These are phyloP conservation scores for Ceratocystis alfenasii DNA, from an alignment of 2,329 filamentous ascomycete genomes.

Conservation along the genomic window DNA sequence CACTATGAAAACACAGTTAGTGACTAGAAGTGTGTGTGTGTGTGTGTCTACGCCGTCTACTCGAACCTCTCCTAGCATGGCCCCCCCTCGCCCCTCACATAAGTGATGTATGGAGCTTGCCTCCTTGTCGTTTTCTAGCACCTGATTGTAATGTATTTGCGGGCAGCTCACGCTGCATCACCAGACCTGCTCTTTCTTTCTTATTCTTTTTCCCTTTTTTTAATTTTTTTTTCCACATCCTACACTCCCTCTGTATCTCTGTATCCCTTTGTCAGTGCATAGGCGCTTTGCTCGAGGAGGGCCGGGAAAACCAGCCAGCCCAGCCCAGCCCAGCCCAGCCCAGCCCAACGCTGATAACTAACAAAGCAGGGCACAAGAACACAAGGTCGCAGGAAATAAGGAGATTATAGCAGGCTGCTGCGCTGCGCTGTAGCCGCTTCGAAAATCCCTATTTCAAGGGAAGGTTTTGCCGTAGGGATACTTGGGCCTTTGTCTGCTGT, in stretches of 20 bases:
- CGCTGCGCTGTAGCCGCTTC: conserved; percentile 2
- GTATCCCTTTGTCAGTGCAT: too few species aligned
- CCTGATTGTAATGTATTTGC: too few species aligned
- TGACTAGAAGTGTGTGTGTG: too few species aligned
- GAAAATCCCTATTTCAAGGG: conserved; percentile 8
- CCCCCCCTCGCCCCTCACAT: background rate
- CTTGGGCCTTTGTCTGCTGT: background rate
- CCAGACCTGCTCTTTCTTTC: background rate
- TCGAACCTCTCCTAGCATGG: background rate
- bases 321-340: too few species aligned
- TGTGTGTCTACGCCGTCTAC: background rate
- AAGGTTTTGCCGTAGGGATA: conserved; percentile 3
- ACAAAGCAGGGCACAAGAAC: background rate
- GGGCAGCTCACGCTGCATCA: background rate
- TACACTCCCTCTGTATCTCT: background rate
- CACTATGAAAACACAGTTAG: too few species aligned
- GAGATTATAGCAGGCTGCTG: background rate
- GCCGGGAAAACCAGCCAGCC: background rate
- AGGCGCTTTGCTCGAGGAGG: background rate
- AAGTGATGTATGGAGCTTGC: background rate
- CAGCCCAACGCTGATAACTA: too few species aligned
- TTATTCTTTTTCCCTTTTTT: background rate
- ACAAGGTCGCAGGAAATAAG: background rate
- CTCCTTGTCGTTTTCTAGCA: background rate
- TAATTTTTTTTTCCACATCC: background rate